These are phyloP conservation scores for Ceratobasidium papillatum DNA, from an alignment of 1,284 basidiomycete genomes.

Conservation along the genomic window DNA sequence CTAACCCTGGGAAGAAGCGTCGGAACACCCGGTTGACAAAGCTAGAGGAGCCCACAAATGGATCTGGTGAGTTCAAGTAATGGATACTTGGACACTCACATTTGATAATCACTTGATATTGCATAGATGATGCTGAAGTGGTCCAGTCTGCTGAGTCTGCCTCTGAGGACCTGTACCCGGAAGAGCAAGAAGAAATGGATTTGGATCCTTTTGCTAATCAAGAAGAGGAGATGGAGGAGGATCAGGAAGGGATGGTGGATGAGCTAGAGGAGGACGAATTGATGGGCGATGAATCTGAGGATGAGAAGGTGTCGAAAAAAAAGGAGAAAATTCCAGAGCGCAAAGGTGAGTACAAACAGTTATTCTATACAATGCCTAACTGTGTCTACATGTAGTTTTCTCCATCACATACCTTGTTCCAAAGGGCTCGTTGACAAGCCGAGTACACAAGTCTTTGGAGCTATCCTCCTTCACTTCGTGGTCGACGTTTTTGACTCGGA, in stretches of 20 bases:
- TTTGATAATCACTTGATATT: neutral
- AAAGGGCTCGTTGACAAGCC: neutral
- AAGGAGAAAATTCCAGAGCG: no score
- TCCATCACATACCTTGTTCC: neutral
- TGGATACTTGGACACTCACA: neutral
- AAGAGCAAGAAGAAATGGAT: neutral
- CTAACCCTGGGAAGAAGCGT: neutral
- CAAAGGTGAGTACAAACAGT: neutral
- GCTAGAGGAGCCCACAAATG: neutral
- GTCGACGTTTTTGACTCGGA: neutral
- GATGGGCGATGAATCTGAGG: neutral
- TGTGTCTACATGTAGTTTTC: neutral
- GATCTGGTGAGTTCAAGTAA: neutral
- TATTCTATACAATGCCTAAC: neutral
- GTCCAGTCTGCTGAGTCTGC: neutral
- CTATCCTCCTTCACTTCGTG: neutral
- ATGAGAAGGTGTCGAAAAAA: no score
- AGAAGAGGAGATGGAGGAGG: neutral
- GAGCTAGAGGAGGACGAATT: neutral
- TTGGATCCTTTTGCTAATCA: neutral
- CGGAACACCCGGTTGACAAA: neutral
- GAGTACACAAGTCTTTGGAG: neutral
- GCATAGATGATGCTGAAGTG: no score
- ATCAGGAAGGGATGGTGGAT: neutral
- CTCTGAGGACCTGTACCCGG: neutral